phyloP scores from a whole-genome alignment of 2,329 filamentous ascomycete genomes.

The Chrysoporthe puriensis region DNA sequence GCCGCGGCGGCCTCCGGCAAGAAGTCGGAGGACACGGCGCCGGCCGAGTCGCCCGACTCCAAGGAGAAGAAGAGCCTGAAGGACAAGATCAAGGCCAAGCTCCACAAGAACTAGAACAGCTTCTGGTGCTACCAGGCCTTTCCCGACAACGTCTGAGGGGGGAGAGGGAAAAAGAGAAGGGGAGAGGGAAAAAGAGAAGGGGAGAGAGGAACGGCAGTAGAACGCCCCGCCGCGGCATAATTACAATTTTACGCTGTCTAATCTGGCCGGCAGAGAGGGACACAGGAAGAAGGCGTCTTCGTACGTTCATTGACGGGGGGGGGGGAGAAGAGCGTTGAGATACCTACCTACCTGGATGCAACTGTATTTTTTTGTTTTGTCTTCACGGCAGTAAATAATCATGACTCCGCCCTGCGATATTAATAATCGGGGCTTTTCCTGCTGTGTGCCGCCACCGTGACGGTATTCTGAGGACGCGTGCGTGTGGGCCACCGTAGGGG shows the following conservation, averaged over 20 bases:
- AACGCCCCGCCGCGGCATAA: not conserved
- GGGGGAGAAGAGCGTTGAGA: slow-evolving; percentile 17
- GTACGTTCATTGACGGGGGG: not conserved
- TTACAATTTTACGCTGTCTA: not conserved
- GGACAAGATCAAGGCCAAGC: slow-evolving; percentile 71
- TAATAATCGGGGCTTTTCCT: not conserved
- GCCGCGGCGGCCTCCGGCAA: slow-evolving; percentile 30
- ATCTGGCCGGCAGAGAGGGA: not conserved
- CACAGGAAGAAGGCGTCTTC: not conserved
- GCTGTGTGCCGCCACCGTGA: not conserved
- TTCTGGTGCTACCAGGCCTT: slow-evolving; percentile 21
- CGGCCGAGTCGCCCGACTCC: slow-evolving; percentile 32
- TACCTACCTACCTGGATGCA: slow-evolving; percentile 24
- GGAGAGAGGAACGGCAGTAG: not conserved
- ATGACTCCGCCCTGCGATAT: not conserved
- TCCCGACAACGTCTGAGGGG: not conserved
- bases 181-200: not conserved
- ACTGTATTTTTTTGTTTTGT: slow-evolving; percentile 18
- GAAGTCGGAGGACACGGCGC: slow-evolving; percentile 28
- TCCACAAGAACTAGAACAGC: slow-evolving; percentile 53
- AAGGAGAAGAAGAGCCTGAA: slow-evolving; percentile 57
- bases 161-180: not conserved
- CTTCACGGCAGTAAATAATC: slow-evolving; percentile 3
- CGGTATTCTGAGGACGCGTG: not conserved
- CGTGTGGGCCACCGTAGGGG: no score